Evolutionary conservation across 1,284 basidiomycete species (phyloP).

Genomic region (Pseudomicrostroma phylloplanum): DNA sequence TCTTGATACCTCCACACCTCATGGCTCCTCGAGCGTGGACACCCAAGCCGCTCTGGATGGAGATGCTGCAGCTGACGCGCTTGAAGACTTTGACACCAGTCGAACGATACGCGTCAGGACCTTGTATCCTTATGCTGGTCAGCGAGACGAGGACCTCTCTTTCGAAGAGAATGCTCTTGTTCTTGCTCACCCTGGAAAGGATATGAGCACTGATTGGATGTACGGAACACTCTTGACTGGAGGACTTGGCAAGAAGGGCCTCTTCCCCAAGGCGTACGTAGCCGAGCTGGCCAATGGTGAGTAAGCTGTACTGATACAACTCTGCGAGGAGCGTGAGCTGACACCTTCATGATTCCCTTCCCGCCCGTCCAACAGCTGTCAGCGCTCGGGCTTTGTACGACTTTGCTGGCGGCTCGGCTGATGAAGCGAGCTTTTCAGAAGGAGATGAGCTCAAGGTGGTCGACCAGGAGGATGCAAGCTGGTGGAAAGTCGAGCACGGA

Average conservation of each 20-base stretch:
- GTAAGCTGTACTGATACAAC: constrained; percentile 5
- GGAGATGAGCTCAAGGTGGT: constrained; percentile 42
- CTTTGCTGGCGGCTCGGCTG: constrained; percentile 39
- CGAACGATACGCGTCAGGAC: constrained; percentile 62
- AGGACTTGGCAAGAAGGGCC: constrained; percentile 62
- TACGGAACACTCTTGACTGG: constrained; percentile 69
- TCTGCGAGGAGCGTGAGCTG: background rate
- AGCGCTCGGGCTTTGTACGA: constrained; percentile 46
- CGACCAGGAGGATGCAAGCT: constrained; percentile 43
- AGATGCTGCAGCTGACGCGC: constrained; percentile 18
- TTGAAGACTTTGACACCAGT: constrained; percentile 70
- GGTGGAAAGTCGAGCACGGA: constrained; percentile 45
- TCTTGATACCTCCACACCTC: constrained; percentile 13
- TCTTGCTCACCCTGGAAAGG: constrained; percentile 76
- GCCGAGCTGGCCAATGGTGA: constrained; percentile 25
- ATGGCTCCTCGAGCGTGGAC: background rate
- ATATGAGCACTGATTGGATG: constrained; percentile 69
- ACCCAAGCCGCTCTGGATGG: background rate
- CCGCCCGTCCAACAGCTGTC: constrained; percentile 16
- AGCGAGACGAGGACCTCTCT: constrained; percentile 76
- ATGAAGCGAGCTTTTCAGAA: constrained; percentile 39
- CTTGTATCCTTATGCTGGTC: constrained; percentile 65
- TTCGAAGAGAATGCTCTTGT: constrained; percentile 78
- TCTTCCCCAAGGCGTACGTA: constrained; percentile 81
- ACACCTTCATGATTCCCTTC: background rate